These are phyloP conservation scores for Talaromyces sp. DNA, from an alignment of 2,329 filamentous ascomycete genomes.

Conservation along the genomic window DNA sequence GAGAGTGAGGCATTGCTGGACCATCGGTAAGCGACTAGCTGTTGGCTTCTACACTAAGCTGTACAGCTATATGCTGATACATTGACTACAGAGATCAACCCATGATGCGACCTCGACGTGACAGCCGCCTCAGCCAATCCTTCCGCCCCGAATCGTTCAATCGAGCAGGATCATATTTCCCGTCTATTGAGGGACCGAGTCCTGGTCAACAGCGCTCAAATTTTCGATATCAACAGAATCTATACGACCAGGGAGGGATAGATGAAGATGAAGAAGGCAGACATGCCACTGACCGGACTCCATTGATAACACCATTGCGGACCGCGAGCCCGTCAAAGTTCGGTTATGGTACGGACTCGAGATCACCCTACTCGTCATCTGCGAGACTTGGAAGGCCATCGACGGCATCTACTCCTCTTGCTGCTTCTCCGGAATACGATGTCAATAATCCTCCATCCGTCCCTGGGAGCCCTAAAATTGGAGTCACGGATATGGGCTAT, in stretches of 20 bases:
- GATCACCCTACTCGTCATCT: constrained; percentile 25
- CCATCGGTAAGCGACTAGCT: constrained; percentile 60
- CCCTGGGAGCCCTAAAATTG: constrained; percentile 55
- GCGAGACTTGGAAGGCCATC: constrained; percentile 25
- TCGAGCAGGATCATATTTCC: constrained; percentile 15
- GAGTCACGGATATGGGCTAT: constrained; percentile 49
- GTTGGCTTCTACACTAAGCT: not conserved
- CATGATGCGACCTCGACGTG: constrained; percentile 61
- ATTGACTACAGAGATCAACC: constrained; percentile 45
- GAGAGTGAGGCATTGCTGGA: constrained; percentile 86
- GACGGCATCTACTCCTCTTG: constrained; percentile 28
- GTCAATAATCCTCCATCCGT: constrained; percentile 65
- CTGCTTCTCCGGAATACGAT: constrained; percentile 48
- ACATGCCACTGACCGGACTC: constrained; percentile 52
- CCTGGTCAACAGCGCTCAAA: constrained; percentile 12
- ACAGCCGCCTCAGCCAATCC: constrained; percentile 43
- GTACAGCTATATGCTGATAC: not conserved
- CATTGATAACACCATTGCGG: constrained; percentile 45
- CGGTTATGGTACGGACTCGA: constrained; percentile 33
- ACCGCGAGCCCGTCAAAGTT: constrained; percentile 32
- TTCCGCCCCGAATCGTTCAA: constrained; percentile 31
- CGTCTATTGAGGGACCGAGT: constrained; percentile 12
- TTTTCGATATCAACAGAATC: constrained; percentile 2
- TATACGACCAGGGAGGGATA: constrained; percentile 12
- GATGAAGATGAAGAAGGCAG: constrained; percentile 28